Evolutionary conservation across 2,329 filamentous ascomycete genomes (phyloP), one percentile per base, ranked within the genome.

Genomic region (Microdochium trichocladiopsis): DNA sequence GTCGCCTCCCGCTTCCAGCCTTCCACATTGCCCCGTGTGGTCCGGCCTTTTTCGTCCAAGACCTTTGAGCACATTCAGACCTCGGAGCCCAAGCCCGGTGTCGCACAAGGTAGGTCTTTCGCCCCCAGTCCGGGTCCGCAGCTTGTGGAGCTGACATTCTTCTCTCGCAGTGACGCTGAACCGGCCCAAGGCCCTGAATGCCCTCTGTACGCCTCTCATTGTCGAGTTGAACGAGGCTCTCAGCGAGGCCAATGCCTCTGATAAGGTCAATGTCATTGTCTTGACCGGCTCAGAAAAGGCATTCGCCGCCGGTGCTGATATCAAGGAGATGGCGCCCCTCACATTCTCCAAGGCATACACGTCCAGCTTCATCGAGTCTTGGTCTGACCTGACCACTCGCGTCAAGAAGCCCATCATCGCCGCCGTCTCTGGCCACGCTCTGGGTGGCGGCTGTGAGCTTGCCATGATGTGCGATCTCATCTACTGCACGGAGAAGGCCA

Each of bases 401-500:
- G 78, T 97, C 68, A 95, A 95, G 74, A 97, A 95, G 69, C 94
- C 94, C 51, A 84, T 97, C 64, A 92, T 99, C 59, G 89, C 89
- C 14, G 94, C 94, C 23, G 92, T 99, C 2, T 94, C 94, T 10
- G 94, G 94, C 18, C 92, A 96, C 66, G 94, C 94, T 2, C 82
- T 99, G 1, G 94, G 94, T 24, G 94, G 94, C 51, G 94, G 94
- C 48, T 99, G 94, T 68, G 94, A 99, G 75, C 81, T 99, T 14
- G 92, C 94, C 49, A 88, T 99, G 78, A 99, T 97, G 94, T 90
- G 88, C 65, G 94, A 99, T 68, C 86, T 97, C 60, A 73, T 99
- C 55, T 97, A 97, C 77, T 94, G 89, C 73, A 92, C 88, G 2
- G 79, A 86, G 50, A 82, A 72, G 16, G 93, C 94, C 58, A 95